These are phyloP conservation scores for Bassia scoparia DNA, from an alignment of 148 eudicot species.

Conservation along the genomic window DNA sequence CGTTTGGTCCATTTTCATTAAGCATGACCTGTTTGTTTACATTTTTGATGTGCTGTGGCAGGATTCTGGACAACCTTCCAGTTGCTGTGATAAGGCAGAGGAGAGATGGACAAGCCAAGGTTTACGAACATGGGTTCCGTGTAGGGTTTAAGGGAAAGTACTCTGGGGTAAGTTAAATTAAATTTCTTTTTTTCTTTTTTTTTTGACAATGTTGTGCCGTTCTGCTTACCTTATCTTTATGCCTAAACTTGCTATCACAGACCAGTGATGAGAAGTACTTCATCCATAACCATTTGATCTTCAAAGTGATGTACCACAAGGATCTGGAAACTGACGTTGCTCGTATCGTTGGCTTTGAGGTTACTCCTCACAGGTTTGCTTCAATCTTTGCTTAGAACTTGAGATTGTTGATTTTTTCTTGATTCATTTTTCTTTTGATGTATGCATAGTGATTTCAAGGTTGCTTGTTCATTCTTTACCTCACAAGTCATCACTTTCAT, in stretches of 20 bases:
- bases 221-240: constrained; percentile 13
- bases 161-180: constrained; percentile 34
- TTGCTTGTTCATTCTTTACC: background rate
- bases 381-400: constrained; percentile 10
- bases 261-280: constrained; percentile 44
- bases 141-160: constrained; percentile 51
- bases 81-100: constrained; percentile 42
- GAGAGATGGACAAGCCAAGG: constrained; percentile 39
- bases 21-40: constrained; percentile 16
- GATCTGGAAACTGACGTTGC: constrained; percentile 43
- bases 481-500: background rate
- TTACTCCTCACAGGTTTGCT: constrained; percentile 42
- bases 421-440: background rate
- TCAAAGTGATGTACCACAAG: constrained; percentile 53
- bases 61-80: constrained; percentile 58
- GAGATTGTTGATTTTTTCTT: background rate
- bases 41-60: constrained; percentile 21
- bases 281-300: constrained; percentile 45
- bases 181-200: background rate
- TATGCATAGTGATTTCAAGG: background rate
- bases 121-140: constrained; percentile 49
- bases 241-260: constrained; percentile 26
- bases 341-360: constrained; percentile 55
- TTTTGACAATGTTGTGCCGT: background rate
- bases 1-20: background rate